These are phyloP conservation scores for Rosa hybrid DNA, from an alignment of 331 rosid genomes.

Conservation along the genomic window DNA sequence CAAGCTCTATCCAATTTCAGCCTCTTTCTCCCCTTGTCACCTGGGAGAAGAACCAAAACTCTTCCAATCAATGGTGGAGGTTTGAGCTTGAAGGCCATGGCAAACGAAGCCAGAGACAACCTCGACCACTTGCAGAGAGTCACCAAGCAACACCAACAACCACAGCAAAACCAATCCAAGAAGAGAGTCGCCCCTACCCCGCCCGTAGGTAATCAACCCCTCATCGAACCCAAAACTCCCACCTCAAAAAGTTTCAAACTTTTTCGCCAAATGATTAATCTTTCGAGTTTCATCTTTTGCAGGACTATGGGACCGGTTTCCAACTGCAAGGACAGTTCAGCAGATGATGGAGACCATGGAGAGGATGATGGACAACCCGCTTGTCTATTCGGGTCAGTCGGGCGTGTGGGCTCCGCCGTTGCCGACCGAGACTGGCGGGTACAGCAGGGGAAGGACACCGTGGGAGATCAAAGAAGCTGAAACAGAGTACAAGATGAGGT, in stretches of 20 bases:
- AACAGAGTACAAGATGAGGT: constrained; percentile 75
- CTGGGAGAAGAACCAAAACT: neutral
- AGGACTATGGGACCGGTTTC: constrained; percentile 88
- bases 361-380: constrained; percentile 71
- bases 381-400: constrained; percentile 29
- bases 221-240: neutral
- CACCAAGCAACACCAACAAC: constrained; percentile 29
- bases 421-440: constrained; percentile 43
- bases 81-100: constrained; percentile 36
- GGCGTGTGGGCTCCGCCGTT: constrained; percentile 43
- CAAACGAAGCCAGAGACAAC: constrained; percentile 48
- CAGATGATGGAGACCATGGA: constrained; percentile 94
- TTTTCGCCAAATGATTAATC: neutral
- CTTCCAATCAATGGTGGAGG: neutral
- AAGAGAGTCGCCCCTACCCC: constrained; percentile 39
- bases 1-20: constrained; percentile 26
- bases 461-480: constrained; percentile 87
- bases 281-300: neutral
- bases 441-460: constrained; percentile 67
- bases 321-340: constrained; percentile 73
- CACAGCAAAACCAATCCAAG: constrained; percentile 31
- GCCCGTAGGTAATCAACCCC: constrained; percentile 55
- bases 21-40: constrained; percentile 22
- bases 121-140: constrained; percentile 51
- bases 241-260: neutral